These are phyloP conservation scores for Cochlearia excelsa DNA, from an alignment of 345 rosid genomes.

Conservation along the genomic window DNA sequence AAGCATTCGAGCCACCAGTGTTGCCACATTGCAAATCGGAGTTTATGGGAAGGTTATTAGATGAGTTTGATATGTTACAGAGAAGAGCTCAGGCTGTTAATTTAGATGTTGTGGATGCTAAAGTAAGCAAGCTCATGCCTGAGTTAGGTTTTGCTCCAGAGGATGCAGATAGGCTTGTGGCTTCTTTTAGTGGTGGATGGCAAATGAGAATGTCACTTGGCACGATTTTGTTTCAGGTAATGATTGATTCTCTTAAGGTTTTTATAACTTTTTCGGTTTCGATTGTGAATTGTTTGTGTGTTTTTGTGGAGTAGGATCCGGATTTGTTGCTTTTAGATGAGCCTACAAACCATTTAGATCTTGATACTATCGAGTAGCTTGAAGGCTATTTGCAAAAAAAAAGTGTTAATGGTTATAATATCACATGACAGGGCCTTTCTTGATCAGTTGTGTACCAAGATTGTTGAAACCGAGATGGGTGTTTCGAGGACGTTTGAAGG, in stretches of 20 bases:
- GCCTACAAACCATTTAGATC: constrained; percentile 96
- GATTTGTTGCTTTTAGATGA: constrained; percentile 91
- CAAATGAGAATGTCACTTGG: constrained; percentile 99
- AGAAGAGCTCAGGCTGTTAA: constrained; percentile 68
- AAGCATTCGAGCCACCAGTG: too few species aligned
- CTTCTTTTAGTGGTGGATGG: constrained; percentile 91
- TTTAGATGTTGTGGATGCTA: constrained; percentile 65
- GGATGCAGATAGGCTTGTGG: constrained; percentile 87
- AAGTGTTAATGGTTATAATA: constrained; percentile 87
- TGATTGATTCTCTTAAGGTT: too few species aligned
- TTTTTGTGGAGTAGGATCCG: constrained; percentile 53
- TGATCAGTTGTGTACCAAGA: constrained; percentile 89
- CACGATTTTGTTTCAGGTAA: constrained; percentile 89
- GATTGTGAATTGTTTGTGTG: neutral
- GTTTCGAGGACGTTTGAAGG: constrained; percentile 82
- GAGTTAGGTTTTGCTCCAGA: constrained; percentile 69
- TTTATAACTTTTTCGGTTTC: too few species aligned
- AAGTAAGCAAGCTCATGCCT: constrained; percentile 77
- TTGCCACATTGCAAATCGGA: too few species aligned
- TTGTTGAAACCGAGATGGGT: constrained; percentile 93
- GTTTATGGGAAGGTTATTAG: constrained; percentile 85
- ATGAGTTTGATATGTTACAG: constrained; percentile 86
- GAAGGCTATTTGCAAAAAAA: constrained; percentile 83
- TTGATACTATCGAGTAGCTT: too few species aligned
- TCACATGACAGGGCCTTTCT: constrained; percentile 95